Evolutionary conservation across 495 filamentous ascomycete genomes (phyloP).

Genomic region (Aspergillus funiculosus): DNA sequence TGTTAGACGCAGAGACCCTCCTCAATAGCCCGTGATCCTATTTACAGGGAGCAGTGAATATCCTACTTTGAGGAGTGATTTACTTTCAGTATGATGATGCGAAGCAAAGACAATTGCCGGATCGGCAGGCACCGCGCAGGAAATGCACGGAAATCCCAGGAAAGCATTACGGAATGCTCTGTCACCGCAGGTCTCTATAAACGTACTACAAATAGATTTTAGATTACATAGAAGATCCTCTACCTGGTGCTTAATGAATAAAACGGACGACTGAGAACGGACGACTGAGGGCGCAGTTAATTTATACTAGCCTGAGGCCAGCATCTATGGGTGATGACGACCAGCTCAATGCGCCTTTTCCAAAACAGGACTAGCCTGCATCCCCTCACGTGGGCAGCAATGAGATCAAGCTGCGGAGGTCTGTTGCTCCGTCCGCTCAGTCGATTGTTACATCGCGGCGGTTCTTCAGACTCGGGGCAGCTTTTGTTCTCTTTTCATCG

Average conservation of each 20-base stretch:
- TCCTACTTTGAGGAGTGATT: too few relatives aligned
- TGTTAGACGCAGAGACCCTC: too few relatives aligned
- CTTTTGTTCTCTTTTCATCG: background rate
- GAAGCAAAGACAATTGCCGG: background rate
- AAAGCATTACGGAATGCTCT: background rate
- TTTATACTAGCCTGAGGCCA: too few relatives aligned
- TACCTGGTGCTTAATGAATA: too few relatives aligned
- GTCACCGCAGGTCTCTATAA: too few relatives aligned
- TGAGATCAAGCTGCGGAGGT: constrained; percentile 6
- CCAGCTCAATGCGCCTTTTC: background rate
- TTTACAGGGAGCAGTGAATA: too few relatives aligned
- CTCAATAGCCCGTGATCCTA: too few relatives aligned
- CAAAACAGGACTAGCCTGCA: constrained; percentile 9
- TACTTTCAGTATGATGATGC: background rate
- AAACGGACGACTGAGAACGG: too few relatives aligned
- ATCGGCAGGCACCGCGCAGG: constrained; percentile 6
- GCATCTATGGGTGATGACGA: background rate
- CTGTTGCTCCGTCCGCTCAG: background rate
- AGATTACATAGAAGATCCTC: too few relatives aligned
- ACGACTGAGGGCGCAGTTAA: too few relatives aligned
- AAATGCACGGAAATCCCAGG: background rate
- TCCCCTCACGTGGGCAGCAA: constrained; percentile 12
- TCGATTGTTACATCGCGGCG: background rate
- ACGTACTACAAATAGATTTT: too few relatives aligned
- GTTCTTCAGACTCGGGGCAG: background rate